A percentile compares a stretch with the other conserved stretches of the same genome.
Evolutionary conservation across 129 eudicot species (phyloP).

Genomic region (sunflower (Helianthus annuus)): HanXRQr2.0-SUNRISE NC_035437.2:140172006-140172505

Average conservation of each 20-base stretch:
- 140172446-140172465: background rate
- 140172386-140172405: constrained; percentile 19
- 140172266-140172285: constrained; percentile 23
- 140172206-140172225: constrained; percentile 10
- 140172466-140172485: background rate
- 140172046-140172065: too few species aligned
- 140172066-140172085: too few species aligned
- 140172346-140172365: constrained; percentile 31
- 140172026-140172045: too few species aligned
- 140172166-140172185: too few species aligned
- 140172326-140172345: constrained; percentile 24
- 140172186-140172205: too few species aligned
- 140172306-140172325: constrained; percentile 25
- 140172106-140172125: too few species aligned
- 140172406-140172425: constrained; percentile 26
- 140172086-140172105: too few species aligned
- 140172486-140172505: background rate
- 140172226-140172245: constrained; percentile 35
- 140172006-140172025: too few species aligned
- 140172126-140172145: too few species aligned
- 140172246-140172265: constrained; percentile 27
- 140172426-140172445: constrained; percentile 30
- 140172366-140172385: constrained; percentile 28
- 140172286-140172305: constrained; percentile 27
- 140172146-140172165: too few species aligned